Base-by-base conservation (phyloP, 805 yeast genomes). In the Sugiyamaella valdiviana region DNA sequence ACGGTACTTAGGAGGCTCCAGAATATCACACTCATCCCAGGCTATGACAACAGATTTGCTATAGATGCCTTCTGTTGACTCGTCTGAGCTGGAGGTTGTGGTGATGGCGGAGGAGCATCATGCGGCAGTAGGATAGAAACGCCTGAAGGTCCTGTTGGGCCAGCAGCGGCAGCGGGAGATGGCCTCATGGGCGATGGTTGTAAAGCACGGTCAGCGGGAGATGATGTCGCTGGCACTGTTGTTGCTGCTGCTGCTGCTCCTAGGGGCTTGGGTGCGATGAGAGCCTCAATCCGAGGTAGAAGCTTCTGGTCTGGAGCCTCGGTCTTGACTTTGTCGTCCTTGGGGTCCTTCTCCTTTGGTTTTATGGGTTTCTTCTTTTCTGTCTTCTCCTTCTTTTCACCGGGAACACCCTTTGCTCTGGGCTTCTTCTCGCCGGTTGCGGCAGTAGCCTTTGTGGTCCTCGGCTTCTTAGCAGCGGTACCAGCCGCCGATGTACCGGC, bases 261-360 rank as follows among this genome's bases (percentile, higher is more conserved):
- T n/a, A 16, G 19, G 6, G 23, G 20, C 7, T 39, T 39, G n/a
- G 42, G 42, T 4, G 42, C 42, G 19, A 39, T 39, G 29, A 23
- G 42, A 39, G 24, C 20, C 32, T 26, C 32, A 7, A 26, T 12
- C 9, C 32, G 32, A 12, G 16, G 22, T 38, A 7, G 48, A 37
- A 20, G 45, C 16, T 39, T 50, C 42, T 12, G 54, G 42, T 41
- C 46, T 39, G 21, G 2, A 7, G 35, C n/a, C 36, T 51, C 44
- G 7, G 44, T 45, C 29, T 42, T 40, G n/a, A 39, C 23, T 39
- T 43, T 21, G 42, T 35, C 44, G 20, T 35, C 39, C 47, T 44
- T 15, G 12, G 40, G 35, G 6, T 38, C 44, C 10, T 46, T 42
- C 45, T 44, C 29, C 38, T 48, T 38, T 7, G 37, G 12, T 14